phyloP scores from a whole-genome alignment of 176 grass and related monocot genomes.

The Calamus simplicifolius region DNA sequence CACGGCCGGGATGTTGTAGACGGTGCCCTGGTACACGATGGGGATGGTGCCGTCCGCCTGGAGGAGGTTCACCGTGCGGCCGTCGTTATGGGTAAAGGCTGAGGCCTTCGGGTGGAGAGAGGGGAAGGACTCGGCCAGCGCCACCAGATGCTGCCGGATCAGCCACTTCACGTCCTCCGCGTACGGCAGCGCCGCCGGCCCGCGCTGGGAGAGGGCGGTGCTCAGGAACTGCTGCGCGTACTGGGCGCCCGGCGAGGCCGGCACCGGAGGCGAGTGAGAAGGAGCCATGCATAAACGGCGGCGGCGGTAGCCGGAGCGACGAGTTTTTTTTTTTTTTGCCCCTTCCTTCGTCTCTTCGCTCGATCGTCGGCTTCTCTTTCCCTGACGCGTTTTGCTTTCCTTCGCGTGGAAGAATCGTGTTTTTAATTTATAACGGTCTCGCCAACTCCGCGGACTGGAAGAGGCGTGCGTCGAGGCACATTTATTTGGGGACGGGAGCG shows the following conservation, averaged over 20 bases:
- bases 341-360: too few relatives aligned
- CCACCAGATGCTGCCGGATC: constrained; percentile 84
- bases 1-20: constrained; percentile 73
- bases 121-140: constrained; percentile 56
- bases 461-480: too few relatives aligned
- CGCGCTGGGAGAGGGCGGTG: constrained; percentile 67
- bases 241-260: constrained; percentile 32
- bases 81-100: constrained; percentile 89
- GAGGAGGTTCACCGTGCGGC: constrained; percentile 61
- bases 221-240: constrained; percentile 87
- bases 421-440: too few relatives aligned
- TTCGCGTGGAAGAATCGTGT: too few relatives aligned
- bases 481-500: too few relatives aligned
- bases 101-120: constrained; percentile 76
- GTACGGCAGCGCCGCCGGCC: constrained; percentile 59
- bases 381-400: too few relatives aligned
- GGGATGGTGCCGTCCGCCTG: constrained; percentile 75
- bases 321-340: too few relatives aligned
- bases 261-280: constrained; percentile 18
- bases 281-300: constrained; percentile 20
- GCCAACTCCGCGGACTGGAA: too few relatives aligned
- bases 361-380: too few relatives aligned
- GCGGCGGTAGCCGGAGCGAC: too few relatives aligned
- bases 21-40: constrained; percentile 59
- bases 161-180: constrained; percentile 88